Evolutionary conservation across 83 land plant genomes (phyloP).

Genomic region (Picea abies): DNA sequence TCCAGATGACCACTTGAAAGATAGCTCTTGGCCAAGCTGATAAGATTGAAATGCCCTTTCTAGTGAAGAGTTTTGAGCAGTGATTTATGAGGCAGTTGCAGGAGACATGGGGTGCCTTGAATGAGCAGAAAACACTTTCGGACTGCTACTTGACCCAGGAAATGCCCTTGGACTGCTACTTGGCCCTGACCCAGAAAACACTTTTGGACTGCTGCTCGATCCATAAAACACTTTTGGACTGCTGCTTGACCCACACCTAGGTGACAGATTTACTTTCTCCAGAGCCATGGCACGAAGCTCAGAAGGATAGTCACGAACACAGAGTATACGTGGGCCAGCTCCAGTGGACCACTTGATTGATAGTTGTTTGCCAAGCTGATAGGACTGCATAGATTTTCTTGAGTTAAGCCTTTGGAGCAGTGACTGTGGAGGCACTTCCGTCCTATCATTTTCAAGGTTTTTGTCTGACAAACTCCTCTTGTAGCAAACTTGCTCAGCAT

Average conservation of each 20-base stretch:
- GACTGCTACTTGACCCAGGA: slow-evolving; percentile 5
- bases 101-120: slow-evolving; percentile 5
- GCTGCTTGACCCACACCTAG: slow-evolving; percentile 22
- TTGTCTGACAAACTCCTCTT: slow-evolving; percentile 56
- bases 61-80: not conserved
- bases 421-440: slow-evolving; percentile 43
- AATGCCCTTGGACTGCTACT: slow-evolving; percentile 11
- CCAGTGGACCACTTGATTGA: slow-evolving; percentile 70
- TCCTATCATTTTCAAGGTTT: slow-evolving; percentile 45
- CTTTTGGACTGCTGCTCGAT: slow-evolving; percentile 12
- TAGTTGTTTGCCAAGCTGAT: slow-evolving; percentile 58
- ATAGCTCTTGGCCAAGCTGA: slow-evolving; percentile 29
- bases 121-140: slow-evolving; percentile 15
- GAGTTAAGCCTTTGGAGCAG: slow-evolving; percentile 60
- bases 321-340: slow-evolving; percentile 67
- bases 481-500: slow-evolving; percentile 21
- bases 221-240: slow-evolving; percentile 11
- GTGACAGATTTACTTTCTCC: slow-evolving; percentile 65
- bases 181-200: slow-evolving; percentile 23
- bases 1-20: slow-evolving; percentile 61
- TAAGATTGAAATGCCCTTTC: slow-evolving; percentile 6
- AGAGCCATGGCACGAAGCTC: slow-evolving; percentile 59
- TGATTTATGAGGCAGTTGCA: slow-evolving; percentile 8
- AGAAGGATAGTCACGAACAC: slow-evolving; percentile 58
- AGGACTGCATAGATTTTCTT: slow-evolving; percentile 45